Percentiles rank a stretch among this genome's conserved stretches.
These are phyloP conservation scores for Ophidiomyces ophidiicola DNA, from an alignment of 2,329 filamentous ascomycete species.

Conservation along the genomic window DNA sequence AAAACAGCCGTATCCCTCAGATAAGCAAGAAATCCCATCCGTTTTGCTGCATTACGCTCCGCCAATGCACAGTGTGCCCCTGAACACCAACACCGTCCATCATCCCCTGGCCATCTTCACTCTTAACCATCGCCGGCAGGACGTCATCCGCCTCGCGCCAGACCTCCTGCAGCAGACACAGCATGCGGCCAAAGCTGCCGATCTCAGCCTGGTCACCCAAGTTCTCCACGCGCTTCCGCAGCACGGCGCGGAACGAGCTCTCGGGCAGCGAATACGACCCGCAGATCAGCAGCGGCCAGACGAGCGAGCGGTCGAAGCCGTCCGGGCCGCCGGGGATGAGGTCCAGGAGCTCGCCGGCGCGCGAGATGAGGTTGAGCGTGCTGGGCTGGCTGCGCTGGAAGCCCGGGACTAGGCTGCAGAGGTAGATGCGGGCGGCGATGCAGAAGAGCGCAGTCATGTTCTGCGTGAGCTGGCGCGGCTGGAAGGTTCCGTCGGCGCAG, in stretches of 20 bases:
- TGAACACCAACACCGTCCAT: not conserved
- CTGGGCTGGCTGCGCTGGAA: conserved; percentile 64
- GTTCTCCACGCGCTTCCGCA: conserved; percentile 59
- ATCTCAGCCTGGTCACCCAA: conserved; percentile 66
- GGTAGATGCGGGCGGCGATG: conserved; percentile 82
- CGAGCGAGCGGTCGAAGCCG: conserved; percentile 80
- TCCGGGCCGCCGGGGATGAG: conserved; percentile 68
- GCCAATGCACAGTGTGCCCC: conserved; percentile 56
- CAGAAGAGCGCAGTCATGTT: conserved; percentile 90
- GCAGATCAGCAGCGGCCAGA: conserved; percentile 85
- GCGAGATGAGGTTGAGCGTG: conserved; percentile 64
- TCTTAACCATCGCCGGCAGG: conserved; percentile 1
- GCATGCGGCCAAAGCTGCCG: conserved; percentile 77
- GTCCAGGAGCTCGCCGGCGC: conserved; percentile 62
- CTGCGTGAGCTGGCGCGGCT: conserved; percentile 67
- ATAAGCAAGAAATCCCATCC: conserved; percentile 86
- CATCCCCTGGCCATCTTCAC: conserved; percentile 1
- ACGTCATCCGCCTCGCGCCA: conserved; percentile 62
- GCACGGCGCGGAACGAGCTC: conserved; percentile 64
- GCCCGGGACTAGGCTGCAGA: conserved; percentile 88
- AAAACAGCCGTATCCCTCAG: too few species aligned
- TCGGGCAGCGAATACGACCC: conserved; percentile 62
- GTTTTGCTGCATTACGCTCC: conserved; percentile 81
- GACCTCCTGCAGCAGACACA: conserved; percentile 64
- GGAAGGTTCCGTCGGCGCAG: conserved; percentile 54